Base-by-base conservation (phyloP, 1,284 basidiomycete genomes). In the Pascua guehoae region DNA sequence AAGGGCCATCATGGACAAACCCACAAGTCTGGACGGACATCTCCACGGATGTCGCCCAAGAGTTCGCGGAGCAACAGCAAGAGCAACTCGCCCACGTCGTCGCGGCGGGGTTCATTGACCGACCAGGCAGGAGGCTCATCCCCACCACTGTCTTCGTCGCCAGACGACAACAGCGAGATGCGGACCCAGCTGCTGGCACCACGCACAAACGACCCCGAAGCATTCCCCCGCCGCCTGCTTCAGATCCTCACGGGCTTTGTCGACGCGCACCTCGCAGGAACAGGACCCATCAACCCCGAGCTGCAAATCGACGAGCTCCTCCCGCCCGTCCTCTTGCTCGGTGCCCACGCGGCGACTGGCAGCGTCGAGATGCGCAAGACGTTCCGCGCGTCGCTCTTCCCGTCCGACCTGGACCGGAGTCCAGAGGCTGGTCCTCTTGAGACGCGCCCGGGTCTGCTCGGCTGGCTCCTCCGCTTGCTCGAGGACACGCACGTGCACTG, bases 401-500 rank as follows among this genome's bases (percentile, higher is more conserved):
- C 92, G 0, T 74, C 83, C 0, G 84, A 87, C 64, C 68, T 95
- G 71, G 92, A 96, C 72, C 84, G 93, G 37, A 84, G 86, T 12
- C 42, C 65, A 2, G 63, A 58, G 47, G 72, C 73, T 10, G 79
- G 77, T 4, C 82, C 88, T 0, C 79, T 95, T 17, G 90, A 94
- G 68, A 75, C 79, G 38, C 84, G 90, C 1, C 62, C 83, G 12
- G 86, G 89, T 68, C 72, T 88, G 14, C 78, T 95, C 1, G 93
- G 93, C 1, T 80, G 88, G 48, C 85, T 88, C 66, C 73, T 96
- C 24, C 82, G 92, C n/a, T 78, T 95, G 15, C 80, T 95, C 61
- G 79, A 82, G 10, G 85, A 84, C 58, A 83, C 91, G 0, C 85
- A 93, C 70, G 74, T 78, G 8, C 80, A 85, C 51, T 77, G 89